phyloP scores from a whole-genome alignment of 2,329 filamentous ascomycete genomes.

The Hymenoscyphus infarciens region DNA sequence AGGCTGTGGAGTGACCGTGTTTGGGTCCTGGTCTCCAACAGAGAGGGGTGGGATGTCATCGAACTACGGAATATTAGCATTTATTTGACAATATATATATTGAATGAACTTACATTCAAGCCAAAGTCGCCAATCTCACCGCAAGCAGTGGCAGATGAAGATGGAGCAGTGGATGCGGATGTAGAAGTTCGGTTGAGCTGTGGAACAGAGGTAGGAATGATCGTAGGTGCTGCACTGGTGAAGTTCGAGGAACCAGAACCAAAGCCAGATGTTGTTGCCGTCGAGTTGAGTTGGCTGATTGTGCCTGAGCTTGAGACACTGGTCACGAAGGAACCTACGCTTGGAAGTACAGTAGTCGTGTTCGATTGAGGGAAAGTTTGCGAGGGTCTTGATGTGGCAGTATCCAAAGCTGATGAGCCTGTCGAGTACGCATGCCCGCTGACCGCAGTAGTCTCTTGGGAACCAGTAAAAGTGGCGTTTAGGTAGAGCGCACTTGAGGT shows the following conservation, averaged over 20 bases:
- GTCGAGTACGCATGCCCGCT: neutral
- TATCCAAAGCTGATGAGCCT: neutral
- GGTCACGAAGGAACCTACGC: neutral
- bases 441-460: neutral
- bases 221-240: conserved; percentile 1
- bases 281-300: neutral
- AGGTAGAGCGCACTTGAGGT: neutral
- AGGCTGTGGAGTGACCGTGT: conserved; percentile 24
- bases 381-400: neutral
- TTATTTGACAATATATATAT: neutral
- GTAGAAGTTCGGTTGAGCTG: conserved; percentile 12
- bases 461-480: neutral
- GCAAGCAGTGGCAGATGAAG: conserved; percentile 22
- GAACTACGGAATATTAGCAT: conserved; percentile 27
- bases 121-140: conserved; percentile 31
- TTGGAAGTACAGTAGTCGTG: neutral
- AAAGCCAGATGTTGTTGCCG: neutral
- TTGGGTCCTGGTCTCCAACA: conserved; percentile 20
- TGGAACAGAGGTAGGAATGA: neutral
- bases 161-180: conserved; percentile 14
- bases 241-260: neutral
- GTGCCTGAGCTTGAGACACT: neutral
- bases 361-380: neutral
- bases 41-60: conserved; percentile 33
- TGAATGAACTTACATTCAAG: conserved; percentile 25